Evolutionary conservation across 495 filamentous ascomycete genomes (phyloP).

Genomic region (Xylaria cubensis): DNA sequence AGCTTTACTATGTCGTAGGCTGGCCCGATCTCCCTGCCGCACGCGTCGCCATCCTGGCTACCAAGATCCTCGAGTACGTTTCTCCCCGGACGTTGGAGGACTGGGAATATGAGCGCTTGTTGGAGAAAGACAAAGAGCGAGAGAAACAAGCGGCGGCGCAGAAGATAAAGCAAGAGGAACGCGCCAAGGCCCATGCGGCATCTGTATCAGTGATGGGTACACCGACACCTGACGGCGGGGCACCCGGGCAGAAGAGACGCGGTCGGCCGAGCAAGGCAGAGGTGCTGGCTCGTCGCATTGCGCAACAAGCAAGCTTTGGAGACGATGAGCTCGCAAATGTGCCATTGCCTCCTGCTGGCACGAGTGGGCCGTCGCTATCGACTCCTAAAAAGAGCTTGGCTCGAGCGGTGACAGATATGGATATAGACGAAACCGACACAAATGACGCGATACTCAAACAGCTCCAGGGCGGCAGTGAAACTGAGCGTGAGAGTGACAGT

Average conservation of each 20-base stretch:
- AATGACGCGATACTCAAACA: constrained; percentile 35
- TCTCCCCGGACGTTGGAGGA: constrained; percentile 53
- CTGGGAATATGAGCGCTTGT: constrained; percentile 46
- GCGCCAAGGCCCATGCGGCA: constrained; percentile 19
- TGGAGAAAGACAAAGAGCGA: constrained; percentile 40
- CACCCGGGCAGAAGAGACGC: constrained; percentile 23
- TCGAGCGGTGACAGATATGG: constrained; percentile 23
- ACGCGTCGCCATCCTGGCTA: constrained; percentile 44
- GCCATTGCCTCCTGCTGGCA: constrained; percentile 27
- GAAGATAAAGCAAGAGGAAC: constrained; percentile 28
- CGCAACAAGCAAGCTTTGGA: constrained; percentile 28
- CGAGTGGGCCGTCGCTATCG: constrained; percentile 38
- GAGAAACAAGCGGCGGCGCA: constrained; percentile 24
- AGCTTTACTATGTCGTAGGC: constrained; percentile 51
- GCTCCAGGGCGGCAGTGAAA: constrained; percentile 25
- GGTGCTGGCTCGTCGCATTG: constrained; percentile 32
- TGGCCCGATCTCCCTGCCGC: constrained; percentile 52
- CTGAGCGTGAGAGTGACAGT: background rate
- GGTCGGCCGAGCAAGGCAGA: constrained; percentile 41
- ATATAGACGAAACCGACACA: constrained; percentile 33
- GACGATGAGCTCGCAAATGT: constrained; percentile 30
- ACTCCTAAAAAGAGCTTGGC: constrained; percentile 38
- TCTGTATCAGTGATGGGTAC: constrained; percentile 16
- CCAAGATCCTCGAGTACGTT: constrained; percentile 52
- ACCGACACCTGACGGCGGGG: constrained; percentile 2